Evolutionary conservation across 805 yeast species (phyloP).

Genomic region (Cephaloascus albidus): DNA sequence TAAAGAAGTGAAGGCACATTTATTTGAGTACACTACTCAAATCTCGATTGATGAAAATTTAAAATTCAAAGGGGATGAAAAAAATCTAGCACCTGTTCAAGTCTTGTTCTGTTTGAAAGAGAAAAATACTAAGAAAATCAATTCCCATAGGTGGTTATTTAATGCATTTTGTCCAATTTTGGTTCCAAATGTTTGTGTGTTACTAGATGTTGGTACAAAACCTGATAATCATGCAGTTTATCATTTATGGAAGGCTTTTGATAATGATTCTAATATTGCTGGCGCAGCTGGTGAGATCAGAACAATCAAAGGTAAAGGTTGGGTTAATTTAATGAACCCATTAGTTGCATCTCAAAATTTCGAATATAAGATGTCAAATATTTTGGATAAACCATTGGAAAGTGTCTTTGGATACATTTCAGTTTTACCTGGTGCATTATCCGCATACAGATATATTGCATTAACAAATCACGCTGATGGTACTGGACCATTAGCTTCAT

Average conservation of each 20-base stretch:
- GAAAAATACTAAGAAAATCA: conserved; percentile 84
- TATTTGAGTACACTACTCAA: conserved; percentile 95
- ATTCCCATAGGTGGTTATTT: conserved; percentile 96
- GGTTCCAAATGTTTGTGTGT: conserved; percentile 82
- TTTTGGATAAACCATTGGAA: conserved; percentile 89
- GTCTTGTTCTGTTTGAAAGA: conserved; percentile 89
- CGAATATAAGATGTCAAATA: conserved; percentile 95
- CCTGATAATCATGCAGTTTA: conserved; percentile 86
- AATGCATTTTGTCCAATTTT: conserved; percentile 89
- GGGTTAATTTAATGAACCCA: conserved; percentile 77
- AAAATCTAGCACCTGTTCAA: conserved; percentile 91
- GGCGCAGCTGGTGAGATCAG: conserved; percentile 99
- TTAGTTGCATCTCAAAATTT: conserved; percentile 94
- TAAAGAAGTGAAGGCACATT: conserved; percentile 84
- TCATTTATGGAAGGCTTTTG: conserved; percentile 96
- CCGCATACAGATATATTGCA: conserved; percentile 90
- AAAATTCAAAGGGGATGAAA: conserved; percentile 84
- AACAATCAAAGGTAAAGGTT: conserved; percentile 87
- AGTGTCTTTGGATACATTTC: conserved; percentile 88
- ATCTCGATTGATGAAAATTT: conserved; percentile 83
- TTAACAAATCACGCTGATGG: conserved; percentile 80
- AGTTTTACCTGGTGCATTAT: conserved; percentile 91
- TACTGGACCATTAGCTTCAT: conserved; percentile 82
- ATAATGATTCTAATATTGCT: conserved; percentile 91
- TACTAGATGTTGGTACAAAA: conserved; percentile 95